Evolutionary conservation across 2,329 filamentous ascomycete genomes (phyloP).

Genomic region (Cordyceps tenuipes): DNA sequence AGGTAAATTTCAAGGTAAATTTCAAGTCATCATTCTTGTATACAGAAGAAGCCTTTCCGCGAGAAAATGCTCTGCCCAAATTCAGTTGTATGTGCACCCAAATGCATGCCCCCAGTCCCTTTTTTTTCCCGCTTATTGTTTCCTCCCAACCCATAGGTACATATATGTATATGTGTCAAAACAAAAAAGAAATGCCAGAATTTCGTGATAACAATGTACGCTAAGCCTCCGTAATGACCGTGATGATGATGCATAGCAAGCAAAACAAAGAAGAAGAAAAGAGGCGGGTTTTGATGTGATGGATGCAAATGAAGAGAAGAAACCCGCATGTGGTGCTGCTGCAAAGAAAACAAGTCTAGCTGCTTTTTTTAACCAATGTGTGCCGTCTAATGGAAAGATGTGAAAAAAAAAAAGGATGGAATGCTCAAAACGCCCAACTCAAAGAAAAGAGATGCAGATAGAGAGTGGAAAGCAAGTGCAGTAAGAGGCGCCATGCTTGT

Average conservation of each 20-base stretch:
- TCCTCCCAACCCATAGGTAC: background rate
- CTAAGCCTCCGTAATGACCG: constrained; percentile 11
- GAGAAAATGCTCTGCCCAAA: background rate
- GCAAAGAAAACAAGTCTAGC: constrained; percentile 9
- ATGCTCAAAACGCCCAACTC: background rate
- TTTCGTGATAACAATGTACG: background rate
- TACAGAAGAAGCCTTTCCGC: background rate
- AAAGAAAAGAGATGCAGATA: background rate
- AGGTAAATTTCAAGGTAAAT: background rate
- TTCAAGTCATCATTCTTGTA: background rate
- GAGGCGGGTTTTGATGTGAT: background rate
- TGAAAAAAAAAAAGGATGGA: background rate
- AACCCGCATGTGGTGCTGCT: background rate
- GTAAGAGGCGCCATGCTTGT: background rate
- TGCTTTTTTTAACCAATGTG: constrained; percentile 3
- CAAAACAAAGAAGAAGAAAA: background rate
- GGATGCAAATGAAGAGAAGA: background rate
- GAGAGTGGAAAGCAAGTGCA: background rate
- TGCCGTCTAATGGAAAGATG: background rate
- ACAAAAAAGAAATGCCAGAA: background rate
- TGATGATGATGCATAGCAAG: constrained; percentile 2
- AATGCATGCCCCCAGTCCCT: background rate
- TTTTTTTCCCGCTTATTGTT: background rate
- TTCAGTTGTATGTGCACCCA: background rate
- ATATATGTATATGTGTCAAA: background rate